Conservation (phyloP, 345 rosid species). For the Eucalyptus viminalis region DNA sequence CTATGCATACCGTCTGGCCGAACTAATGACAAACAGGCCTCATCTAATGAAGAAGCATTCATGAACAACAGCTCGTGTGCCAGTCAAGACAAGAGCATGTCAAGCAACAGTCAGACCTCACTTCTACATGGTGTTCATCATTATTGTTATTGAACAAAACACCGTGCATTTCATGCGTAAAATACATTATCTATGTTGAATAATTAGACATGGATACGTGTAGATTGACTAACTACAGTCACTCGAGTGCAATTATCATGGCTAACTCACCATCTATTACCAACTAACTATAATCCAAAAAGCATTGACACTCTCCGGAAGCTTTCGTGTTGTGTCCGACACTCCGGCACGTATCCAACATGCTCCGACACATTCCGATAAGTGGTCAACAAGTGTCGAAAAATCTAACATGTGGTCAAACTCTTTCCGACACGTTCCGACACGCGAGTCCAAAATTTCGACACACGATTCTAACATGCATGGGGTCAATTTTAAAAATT, state of each 20-base stretch:
- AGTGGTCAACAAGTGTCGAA: fast-evolving
- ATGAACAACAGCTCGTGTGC: background rate
- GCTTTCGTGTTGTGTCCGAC: fast-evolving
- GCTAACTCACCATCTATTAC: background rate
- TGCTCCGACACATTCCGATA: fast-evolving
- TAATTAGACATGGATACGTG: background rate
- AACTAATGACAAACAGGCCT: background rate
- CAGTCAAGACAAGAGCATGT: background rate
- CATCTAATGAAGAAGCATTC: background rate
- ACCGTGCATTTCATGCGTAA: background rate
- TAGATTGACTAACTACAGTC: background rate
- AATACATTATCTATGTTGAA: background rate
- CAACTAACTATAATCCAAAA: too few relatives aligned
- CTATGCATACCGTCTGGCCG: background rate
- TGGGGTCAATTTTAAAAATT: too few relatives aligned
- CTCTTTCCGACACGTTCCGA: fast-evolving
- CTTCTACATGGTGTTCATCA: background rate
- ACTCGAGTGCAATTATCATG: background rate
- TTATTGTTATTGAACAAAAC: background rate
- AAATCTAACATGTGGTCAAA: too few relatives aligned
- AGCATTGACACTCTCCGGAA: fast-evolving
- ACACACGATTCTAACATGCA: fast-evolving
- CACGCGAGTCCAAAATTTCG: fast-evolving
- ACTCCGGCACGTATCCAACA: fast-evolving
- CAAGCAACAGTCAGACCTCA: background rate